Base-by-base conservation (phyloP, 805 yeast species). In the Starmerella vitae region DNA sequence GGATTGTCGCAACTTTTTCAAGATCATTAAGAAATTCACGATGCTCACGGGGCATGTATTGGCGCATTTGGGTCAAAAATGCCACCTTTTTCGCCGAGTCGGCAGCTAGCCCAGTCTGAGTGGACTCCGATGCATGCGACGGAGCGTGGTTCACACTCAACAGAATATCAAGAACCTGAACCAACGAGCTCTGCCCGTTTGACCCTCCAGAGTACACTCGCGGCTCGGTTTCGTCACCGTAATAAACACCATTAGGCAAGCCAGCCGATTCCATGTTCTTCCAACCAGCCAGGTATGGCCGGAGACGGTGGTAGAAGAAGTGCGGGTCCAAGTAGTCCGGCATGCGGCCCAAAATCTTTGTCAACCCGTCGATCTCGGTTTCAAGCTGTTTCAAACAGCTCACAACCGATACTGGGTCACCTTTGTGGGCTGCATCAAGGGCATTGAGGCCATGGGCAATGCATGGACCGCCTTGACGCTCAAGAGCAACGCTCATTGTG, bases 221-320 rank as follows among this genome's bases (percentile, higher is more conserved):
- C 36, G 74, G 78, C 21, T 49, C 57, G 2, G 57, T 53, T 52
- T 76, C 84, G 38, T 70, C 65, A 20, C 93, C 93, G 55, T 86
- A 86, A 35, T 67, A 63, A 1, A 86, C 77, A 1, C 96, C 97
- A 42, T 75, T 59, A 12, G 76, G 75, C 42, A 86, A 66, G 0
- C 96, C 96, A 2, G 78, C 85, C 40, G 74, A 83, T 20, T 71
- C 73, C 95, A 88, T 86, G 53, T 82, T 82, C 55, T 76, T 76
- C 93, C 95, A 88, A 2, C 96, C 97, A 1, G 95, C 94, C 47
- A 88, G 63, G 51, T 71, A 86, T 1, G 96, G 96, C 53, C 97
- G 69, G 33, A 86, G 70, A 44, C 88, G 71, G 63, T 71, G 81
- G 59, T 82, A 86, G 57, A 88, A 86, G 3, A 80, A 76, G 55